Percentiles rank a stretch among this genome's conserved stretches.
These are phyloP conservation scores for Picea engelmannii DNA, from an alignment of 83 land plant genomes.

Conservation along the genomic window DNA sequence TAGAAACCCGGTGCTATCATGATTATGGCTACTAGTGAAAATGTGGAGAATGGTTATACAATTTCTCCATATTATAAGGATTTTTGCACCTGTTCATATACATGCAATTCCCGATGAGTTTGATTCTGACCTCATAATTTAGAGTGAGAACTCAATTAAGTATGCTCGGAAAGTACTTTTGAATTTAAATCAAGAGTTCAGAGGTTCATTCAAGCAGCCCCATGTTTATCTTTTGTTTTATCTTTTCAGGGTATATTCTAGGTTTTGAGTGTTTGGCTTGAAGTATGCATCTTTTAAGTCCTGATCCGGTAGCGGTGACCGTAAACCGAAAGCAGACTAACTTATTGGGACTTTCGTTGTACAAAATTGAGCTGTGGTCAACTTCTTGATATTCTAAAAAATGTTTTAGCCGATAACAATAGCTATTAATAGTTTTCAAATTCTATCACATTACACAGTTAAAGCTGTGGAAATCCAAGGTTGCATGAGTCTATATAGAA, in stretches of 20 bases:
- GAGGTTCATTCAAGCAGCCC: neutral
- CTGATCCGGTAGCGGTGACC: too few relatives aligned
- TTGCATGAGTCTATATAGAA: too few relatives aligned
- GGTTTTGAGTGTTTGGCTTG: neutral
- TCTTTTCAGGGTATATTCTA: neutral
- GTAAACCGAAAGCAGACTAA: too few relatives aligned
- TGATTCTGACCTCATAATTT: neutral
- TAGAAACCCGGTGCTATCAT: neutral
- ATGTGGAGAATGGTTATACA: neutral
- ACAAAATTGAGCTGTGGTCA: too few relatives aligned
- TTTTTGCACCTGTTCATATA: neutral
- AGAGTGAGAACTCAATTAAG: neutral
- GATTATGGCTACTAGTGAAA: neutral
- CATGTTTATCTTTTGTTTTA: neutral
- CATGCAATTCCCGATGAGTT: neutral
- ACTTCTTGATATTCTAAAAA: too few relatives aligned
- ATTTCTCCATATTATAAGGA: neutral
- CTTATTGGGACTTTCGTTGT: too few relatives aligned
- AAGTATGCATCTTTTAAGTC: too few relatives aligned
- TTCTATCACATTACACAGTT: too few relatives aligned
- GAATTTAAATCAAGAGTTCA: neutral
- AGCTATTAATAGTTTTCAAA: too few relatives aligned
- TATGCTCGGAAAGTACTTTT: neutral
- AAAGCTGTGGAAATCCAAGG: too few relatives aligned
- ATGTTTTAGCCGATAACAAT: too few relatives aligned